Evolutionary conservation across 2,329 filamentous ascomycete genomes (phyloP), one percentile per base, ranked within the genome.

Genomic region (Albifimbria verrucaria): DNA sequence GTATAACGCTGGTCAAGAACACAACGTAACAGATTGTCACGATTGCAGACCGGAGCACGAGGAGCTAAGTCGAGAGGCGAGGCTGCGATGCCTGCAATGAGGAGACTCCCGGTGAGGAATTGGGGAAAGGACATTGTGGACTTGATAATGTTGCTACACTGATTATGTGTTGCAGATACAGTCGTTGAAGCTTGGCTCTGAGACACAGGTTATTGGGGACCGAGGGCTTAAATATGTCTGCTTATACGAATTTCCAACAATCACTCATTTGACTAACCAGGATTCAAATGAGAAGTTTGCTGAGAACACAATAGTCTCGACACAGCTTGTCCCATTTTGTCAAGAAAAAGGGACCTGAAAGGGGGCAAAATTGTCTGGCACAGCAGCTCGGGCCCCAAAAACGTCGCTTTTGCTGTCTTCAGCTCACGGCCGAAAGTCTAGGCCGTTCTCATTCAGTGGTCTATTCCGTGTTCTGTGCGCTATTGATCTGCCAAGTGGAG

Each of bases 21-120:
- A 45, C 60, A 63, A 47, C 56, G 57, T 20, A 62, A 55, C 2
- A 62, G 48, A 15, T 60, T 62, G 26, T 63, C 60, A 7, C 58
- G 55, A 23, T 60, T 62, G 48, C 59, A 63, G 1, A 48, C 41
- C 10, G 18, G 18, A 3, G 7, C 42, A 15, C 42, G 42, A 5
- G 18, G 18, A 20, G 11, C 18, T 6, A 44, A 15, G 17, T 44
- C 42, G 22, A 44, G 42, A 9, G 42, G 42, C 20, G 42, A 44
- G 7, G 42, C 42, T 4, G 12, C 4, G 22, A 23, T 20, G 6
- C 42, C 42, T 21, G 42, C 42, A 5, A 18, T n/a, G n/a, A 44
- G 42, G 18, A 44, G 42, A 10, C 5, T 5, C 15, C 6, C 32
- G 42, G 7, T 6, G 12, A 21, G 15, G 15, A 44, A 44, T 43